Evolutionary conservation across 768 basidiomycete genomes (phyloP), one percentile per base, ranked within the genome.

Genomic region (Tephrocybe sp.): DNA sequence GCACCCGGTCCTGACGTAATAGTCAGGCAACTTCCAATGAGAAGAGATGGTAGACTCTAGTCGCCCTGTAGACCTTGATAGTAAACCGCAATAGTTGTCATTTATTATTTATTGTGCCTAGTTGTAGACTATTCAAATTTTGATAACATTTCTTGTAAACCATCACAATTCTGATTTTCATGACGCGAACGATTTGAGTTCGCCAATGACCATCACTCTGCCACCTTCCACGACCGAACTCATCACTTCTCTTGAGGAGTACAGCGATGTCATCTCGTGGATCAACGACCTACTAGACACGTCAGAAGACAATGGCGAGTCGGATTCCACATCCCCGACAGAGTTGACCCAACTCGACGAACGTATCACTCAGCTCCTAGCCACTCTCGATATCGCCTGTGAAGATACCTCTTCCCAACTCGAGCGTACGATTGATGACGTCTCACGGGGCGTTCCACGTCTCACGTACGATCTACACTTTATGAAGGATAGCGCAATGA

Each of bases 391-490:
- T 53, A 79, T 94, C 31, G 85, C 91, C 29, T 84, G 84, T 36
- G 87, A 93, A 61, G 94, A 97, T 58, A 94, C 94, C 0, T 90
- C 93, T 2, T 71, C 84, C 10, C 75, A 87, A 45, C 80, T 97
- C 48, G 97, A 97, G 65, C 84, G 84, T 53, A 81, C 84, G 39
- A 94, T 99, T 50, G 87, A 93, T 61, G 94, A 97, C 63, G 90
- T 97, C 36, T 92, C 94, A 2, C 82, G 94, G 42, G 82, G 86
- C 4, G 85, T 97, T 18, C 92, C 97, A 11, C 82, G 97, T 31
- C 77, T 99, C 39, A 84, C 90, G 1, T 98, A 97, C 64, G 97
- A 98, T 68, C 76, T 99, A 29, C 94, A 98, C 64, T 97, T 97
- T 72, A 94, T 97, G 84, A 86, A 91, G 36, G 95, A 98, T 59